Base-by-base conservation (phyloP, 192 early-diverging fungal species). In the Linderina pennispora region DNA sequence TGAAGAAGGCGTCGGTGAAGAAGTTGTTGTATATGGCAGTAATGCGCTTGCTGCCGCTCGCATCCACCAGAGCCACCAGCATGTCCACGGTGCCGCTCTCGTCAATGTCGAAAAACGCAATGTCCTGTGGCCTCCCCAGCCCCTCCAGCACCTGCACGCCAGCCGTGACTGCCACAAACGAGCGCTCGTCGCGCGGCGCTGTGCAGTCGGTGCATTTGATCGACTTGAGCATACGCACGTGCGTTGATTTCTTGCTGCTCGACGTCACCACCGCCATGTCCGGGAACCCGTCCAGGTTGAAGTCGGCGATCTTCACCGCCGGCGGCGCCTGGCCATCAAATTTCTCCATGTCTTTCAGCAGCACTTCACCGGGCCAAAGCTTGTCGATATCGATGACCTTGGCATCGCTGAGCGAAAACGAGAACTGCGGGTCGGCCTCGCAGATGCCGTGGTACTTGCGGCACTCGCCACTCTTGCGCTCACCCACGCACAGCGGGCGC, bases 1-100 rank as follows among this genome's bases (percentile, higher is more conserved):
- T 64, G 62, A 97, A 97, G 48, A 94, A 94, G 10, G 91, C 94
- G 60, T 97, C 94, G 43, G 85, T 90, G 53, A 87, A 92, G 50
- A 86, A 92, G 50, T 91, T 91, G 67, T 97, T 97, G 50, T 83
- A 78, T 18, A 92, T 71, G 35, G 82, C 77, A 1, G 74, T 49
- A 16, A 74, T 67, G 44, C 75, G 63, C 72, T 57, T 45, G 34
- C 49, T 55, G 15, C 57, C 48, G 3, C 20, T 46, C 14, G 36
- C 49, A 45, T 55, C 55, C 19, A 55, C 50, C 44, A 74, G 75
- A 24, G 80, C 65, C 14, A 91, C 65, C 23, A 97, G 60, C 8
- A 94, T 81, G 66, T 94, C 94, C 46, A 69, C 15, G 22, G 77
- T 74, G 71, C 91, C 92, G 52, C 92, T 85, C 32, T 94, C 89